phyloP scores from a whole-genome alignment of 2,329 filamentous ascomycete species.

The Huntiella omanensis region DNA sequence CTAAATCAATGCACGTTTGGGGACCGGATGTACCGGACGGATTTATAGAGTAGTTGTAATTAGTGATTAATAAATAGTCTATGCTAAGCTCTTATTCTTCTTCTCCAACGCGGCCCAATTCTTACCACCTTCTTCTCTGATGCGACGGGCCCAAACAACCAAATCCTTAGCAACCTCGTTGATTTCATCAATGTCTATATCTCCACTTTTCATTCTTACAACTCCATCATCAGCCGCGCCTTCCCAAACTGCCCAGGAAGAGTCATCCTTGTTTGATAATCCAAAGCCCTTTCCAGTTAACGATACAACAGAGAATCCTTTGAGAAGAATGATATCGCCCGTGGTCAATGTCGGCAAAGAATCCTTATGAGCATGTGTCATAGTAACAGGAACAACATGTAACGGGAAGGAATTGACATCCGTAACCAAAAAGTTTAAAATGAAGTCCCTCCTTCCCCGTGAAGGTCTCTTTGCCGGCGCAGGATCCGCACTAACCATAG shows the following conservation, averaged over 20 bases:
- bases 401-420: constrained; percentile 35
- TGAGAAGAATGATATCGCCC: constrained; percentile 40
- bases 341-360: constrained; percentile 33
- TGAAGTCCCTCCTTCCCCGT: constrained; percentile 37
- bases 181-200: constrained; percentile 33
- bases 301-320: constrained; percentile 34
- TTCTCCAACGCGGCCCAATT: constrained; percentile 9
- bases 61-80: background rate
- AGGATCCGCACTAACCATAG: constrained; percentile 32
- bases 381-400: constrained; percentile 32
- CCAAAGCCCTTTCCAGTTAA: constrained; percentile 37
- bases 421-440: constrained; percentile 37
- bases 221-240: constrained; percentile 14
- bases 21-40: constrained; percentile 14
- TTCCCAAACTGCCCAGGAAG: constrained; percentile 45
- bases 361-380: constrained; percentile 39
- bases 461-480: constrained; percentile 34
- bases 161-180: constrained; percentile 20
- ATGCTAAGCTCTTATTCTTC: constrained; percentile 4
- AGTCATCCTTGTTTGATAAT: constrained; percentile 32
- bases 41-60: background rate
- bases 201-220: constrained; percentile 39
- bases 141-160: constrained; percentile 1
- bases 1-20: constrained; percentile 28
- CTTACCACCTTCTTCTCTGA: constrained; percentile 3